A percentile compares a stretch with the other conserved stretches of the same genome.
These are phyloP conservation scores for Thyridium curvatum DNA, from an alignment of 2,329 filamentous ascomycete genomes.

Conservation along the genomic window DNA sequence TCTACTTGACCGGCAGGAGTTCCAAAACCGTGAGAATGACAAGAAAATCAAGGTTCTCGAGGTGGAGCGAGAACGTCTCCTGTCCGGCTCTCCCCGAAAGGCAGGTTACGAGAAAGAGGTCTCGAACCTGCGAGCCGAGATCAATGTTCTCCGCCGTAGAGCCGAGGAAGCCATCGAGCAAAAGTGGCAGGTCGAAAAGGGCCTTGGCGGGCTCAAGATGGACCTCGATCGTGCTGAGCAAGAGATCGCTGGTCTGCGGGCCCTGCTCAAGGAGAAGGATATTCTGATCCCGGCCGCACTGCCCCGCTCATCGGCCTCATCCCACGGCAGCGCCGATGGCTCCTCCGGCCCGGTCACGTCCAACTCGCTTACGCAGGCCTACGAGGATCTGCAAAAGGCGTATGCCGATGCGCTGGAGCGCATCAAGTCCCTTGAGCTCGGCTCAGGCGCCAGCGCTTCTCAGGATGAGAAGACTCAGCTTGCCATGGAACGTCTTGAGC, in stretches of 20 bases:
- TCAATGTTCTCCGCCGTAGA: slow-evolving; percentile 74
- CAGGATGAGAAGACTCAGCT: slow-evolving; percentile 53
- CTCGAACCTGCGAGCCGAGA: slow-evolving; percentile 70
- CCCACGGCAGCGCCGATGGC: slow-evolving; percentile 25
- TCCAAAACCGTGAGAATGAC: slow-evolving; percentile 75
- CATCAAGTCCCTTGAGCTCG: slow-evolving; percentile 57
- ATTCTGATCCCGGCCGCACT: slow-evolving; percentile 63
- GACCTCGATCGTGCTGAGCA: slow-evolving; percentile 92
- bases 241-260: slow-evolving; percentile 79
- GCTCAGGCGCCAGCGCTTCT: slow-evolving; percentile 23
- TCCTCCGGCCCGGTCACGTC: slow-evolving; percentile 52
- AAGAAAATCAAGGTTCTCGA: slow-evolving; percentile 76
- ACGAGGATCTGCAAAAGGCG: slow-evolving; percentile 66
- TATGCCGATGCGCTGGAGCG: slow-evolving; percentile 61
- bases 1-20: slow-evolving; percentile 77
- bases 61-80: slow-evolving; percentile 67
- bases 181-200: slow-evolving; percentile 58
- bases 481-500: slow-evolving; percentile 60
- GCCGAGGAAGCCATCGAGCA: slow-evolving; percentile 92
- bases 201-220: slow-evolving; percentile 59
- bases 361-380: slow-evolving; percentile 66
- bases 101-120: slow-evolving; percentile 83
- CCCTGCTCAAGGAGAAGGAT: slow-evolving; percentile 75
- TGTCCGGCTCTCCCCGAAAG: slow-evolving; percentile 63
- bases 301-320: slow-evolving; percentile 29